These are phyloP conservation scores for Gyrodon lividus DNA, from an alignment of 768 basidiomycete genomes.

Conservation along the genomic window DNA sequence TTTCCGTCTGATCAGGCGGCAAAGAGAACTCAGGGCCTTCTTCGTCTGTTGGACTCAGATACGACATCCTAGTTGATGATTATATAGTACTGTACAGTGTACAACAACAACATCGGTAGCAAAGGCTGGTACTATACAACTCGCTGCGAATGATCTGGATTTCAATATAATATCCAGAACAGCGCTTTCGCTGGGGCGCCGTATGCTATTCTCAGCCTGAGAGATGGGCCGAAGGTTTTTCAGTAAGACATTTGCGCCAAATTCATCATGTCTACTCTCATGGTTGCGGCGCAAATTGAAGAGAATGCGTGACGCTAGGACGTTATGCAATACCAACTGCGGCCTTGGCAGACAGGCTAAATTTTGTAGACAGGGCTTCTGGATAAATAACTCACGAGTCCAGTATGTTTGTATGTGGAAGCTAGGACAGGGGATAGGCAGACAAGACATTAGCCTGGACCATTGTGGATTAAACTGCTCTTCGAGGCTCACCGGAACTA, in stretches of 20 bases:
- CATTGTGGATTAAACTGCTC: background rate
- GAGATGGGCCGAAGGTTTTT: too few species aligned
- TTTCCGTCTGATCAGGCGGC: slow-evolving; percentile 22
- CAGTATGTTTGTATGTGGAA: background rate
- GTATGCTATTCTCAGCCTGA: too few species aligned
- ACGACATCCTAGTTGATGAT: background rate
- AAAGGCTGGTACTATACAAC: background rate
- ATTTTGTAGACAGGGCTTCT: background rate
- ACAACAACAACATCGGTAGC: background rate
- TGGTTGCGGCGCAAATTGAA: too few species aligned
- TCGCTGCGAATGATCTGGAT: too few species aligned
- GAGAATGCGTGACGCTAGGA: too few species aligned
- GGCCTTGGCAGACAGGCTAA: background rate
- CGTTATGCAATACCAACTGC: too few species aligned
- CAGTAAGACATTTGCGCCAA: too few species aligned
- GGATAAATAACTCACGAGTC: background rate
- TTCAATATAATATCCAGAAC: too few species aligned
- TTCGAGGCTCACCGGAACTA: background rate
- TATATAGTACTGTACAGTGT: background rate
- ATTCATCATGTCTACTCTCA: too few species aligned
- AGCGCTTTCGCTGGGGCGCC: too few species aligned
- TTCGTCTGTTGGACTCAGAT: background rate
- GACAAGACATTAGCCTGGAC: background rate
- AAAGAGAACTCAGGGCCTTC: slow-evolving; percentile 6
- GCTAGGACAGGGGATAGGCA: background rate